Conservation (phyloP, 2,329 filamentous ascomycete genomes). For the Ceratocystis ficicola region DNA sequence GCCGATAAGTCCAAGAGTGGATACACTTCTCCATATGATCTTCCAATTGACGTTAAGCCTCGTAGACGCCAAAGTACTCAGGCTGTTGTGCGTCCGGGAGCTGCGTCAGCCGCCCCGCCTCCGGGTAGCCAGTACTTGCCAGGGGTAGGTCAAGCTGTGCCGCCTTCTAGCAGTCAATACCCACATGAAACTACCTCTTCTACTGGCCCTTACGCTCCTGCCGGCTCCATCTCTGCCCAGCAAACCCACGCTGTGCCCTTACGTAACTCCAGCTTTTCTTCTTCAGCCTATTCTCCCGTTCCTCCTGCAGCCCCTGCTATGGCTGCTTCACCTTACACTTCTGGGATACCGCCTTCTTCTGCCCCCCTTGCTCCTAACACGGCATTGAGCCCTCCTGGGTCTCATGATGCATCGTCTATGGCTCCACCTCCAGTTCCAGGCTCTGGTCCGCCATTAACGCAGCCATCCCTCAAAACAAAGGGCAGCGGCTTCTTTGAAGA, state of each 20-base stretch:
- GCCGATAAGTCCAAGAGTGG: constrained; percentile 81
- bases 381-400: constrained; percentile 24
- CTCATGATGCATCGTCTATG: constrained; percentile 13
- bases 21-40: constrained; percentile 87
- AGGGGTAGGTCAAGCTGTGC: neutral
- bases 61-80: constrained; percentile 52
- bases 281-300: constrained; percentile 25
- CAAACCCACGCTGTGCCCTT: constrained; percentile 39
- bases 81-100: constrained; percentile 25
- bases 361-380: neutral
- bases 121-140: neutral
- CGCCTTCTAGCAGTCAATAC: constrained; percentile 24
- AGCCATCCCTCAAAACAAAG: constrained; percentile 31
- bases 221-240: constrained; percentile 29
- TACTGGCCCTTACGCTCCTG: neutral
- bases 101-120: constrained; percentile 25
- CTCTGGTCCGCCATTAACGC: constrained; percentile 26
- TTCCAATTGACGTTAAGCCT: constrained; percentile 74
- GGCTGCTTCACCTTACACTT: constrained; percentile 23
- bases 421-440: constrained; percentile 25
- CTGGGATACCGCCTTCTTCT: constrained; percentile 1
- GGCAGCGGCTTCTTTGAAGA: constrained; percentile 64
- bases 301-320: neutral
- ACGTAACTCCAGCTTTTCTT: constrained; percentile 50
- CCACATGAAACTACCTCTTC: constrained; percentile 27